Percentiles rank a stretch among this genome's conserved stretches.
These are phyloP conservation scores for Pythium chondricola DNA, from an alignment of 352 stramenopile species.

Conservation along the genomic window DNA sequence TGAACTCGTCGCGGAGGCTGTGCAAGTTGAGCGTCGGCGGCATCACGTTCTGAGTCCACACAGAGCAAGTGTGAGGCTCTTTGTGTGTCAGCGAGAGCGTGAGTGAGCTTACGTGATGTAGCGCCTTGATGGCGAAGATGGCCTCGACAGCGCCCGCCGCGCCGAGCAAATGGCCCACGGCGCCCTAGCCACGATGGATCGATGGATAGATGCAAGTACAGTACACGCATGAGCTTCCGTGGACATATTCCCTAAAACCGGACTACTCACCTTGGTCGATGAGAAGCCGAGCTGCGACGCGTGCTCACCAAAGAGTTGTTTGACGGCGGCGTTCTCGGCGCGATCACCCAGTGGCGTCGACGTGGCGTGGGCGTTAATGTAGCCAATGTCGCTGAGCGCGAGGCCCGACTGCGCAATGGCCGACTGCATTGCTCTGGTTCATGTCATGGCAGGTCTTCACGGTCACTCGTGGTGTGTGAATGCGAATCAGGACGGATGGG, in stretches of 20 bases:
- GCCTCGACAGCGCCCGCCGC: slow-evolving; percentile 96
- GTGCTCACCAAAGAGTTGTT: slow-evolving; percentile 70
- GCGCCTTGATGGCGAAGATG: slow-evolving; percentile 91
- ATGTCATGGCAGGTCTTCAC: no score
- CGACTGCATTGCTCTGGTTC: slow-evolving; percentile 86
- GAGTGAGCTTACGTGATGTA: slow-evolving; percentile 67
- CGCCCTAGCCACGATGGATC: slow-evolving; percentile 46
- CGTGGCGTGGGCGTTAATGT: slow-evolving; percentile 98
- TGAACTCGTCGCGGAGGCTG: slow-evolving; percentile 68
- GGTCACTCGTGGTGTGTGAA: no score
- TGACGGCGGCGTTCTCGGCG: slow-evolving; percentile 91
- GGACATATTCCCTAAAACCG: background rate
- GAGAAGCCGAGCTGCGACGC: slow-evolving; percentile 56
- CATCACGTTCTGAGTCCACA: slow-evolving; percentile 83
- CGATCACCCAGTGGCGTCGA: slow-evolving; percentile 96
- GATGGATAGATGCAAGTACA: background rate
- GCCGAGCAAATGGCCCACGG: slow-evolving; percentile 93
- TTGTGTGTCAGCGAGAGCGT: no score
- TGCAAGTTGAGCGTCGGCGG: slow-evolving; percentile 94
- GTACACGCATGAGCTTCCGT: background rate
- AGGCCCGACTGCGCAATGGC: slow-evolving; percentile 81
- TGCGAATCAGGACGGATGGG: no score
- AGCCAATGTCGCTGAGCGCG: slow-evolving; percentile 87
- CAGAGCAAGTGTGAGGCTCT: no score
- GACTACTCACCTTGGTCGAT: slow-evolving; percentile 64